Evolutionary conservation across 2,329 filamentous ascomycete species (phyloP), one percentile per base, ranked within the genome.

Genomic region (Sporothrix curviconia): DNA sequence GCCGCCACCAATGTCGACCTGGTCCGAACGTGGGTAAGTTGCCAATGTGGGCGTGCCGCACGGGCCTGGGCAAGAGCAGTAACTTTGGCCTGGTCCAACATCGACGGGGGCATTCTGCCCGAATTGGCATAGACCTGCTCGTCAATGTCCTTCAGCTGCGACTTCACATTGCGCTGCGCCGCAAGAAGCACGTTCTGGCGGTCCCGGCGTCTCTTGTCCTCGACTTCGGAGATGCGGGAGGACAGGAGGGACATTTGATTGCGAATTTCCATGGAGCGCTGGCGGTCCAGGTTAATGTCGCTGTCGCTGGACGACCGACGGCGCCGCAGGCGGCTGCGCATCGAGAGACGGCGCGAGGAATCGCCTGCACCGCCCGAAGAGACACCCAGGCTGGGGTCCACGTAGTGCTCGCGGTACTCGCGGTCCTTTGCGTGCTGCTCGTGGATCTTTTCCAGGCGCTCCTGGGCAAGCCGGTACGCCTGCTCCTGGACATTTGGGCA

Each of bases 141-240:
- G 60, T 97, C 92, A 77, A 96, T 91, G 40, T 80, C 82, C 60
- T 88, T 83, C 63, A 96, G 80, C 42, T 82, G 83, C 19, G 85
- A 84, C 63, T 86, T 84, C n/a, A 96, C 92, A 63, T 95, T 95
- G 44, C 87, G 84, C 67, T 92, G 88, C 1, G 92, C 92, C 3
- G 85, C 84, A 9, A 87, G 87, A 62, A 96, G 76, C 1, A 97
- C 75, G 1, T 81, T 78, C 56, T 88, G 86, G 12, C 90, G 86
- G 64, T 96, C 92, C 43, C 82, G 79, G 59, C 86, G 78, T 42
- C 88, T 81, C 71, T 92, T 92, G 66, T 86, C 82, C 56, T 94
- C 89, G 1, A 90, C 81, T 12, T 55, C 53, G 6, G 59, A 50
- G 40, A 57, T 53, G 43, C 57, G 56, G 25, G 19, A 44, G 4